These are phyloP conservation scores for Phytophthora quininea DNA, from an alignment of 352 stramenopile genomes.

Conservation along the genomic window DNA sequence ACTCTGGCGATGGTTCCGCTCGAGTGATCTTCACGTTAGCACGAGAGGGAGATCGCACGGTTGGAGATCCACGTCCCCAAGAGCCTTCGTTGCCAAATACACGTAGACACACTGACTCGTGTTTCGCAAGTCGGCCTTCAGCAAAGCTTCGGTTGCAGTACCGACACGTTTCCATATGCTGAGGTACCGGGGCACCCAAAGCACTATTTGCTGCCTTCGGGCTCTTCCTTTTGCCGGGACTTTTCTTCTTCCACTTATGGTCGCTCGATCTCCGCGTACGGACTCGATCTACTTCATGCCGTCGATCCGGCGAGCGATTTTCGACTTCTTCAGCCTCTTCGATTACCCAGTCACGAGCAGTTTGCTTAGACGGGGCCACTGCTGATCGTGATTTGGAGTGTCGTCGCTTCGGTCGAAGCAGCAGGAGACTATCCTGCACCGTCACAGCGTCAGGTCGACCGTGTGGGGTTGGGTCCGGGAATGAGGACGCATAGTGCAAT, in stretches of 20 bases:
- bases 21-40: slow-evolving; percentile 13
- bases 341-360: background rate
- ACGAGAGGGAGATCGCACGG: slow-evolving; percentile 9
- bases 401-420: slow-evolving; percentile 40
- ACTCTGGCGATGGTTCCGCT: slow-evolving; percentile 19
- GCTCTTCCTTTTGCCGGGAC: slow-evolving; percentile 16
- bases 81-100: slow-evolving; percentile 80
- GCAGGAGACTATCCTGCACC: slow-evolving; percentile 51
- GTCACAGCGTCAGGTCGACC: slow-evolving; percentile 32
- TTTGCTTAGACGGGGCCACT: background rate
- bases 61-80: slow-evolving; percentile 64
- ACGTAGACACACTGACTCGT: slow-evolving; percentile 79
- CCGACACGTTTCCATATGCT: slow-evolving; percentile 69
- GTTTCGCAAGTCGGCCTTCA: slow-evolving; percentile 78
- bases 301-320: slow-evolving; percentile 11
- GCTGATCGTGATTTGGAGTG: background rate
- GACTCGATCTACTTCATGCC: slow-evolving; percentile 2
- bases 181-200: slow-evolving; percentile 6
- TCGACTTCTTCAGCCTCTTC: background rate
- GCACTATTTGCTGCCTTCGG: slow-evolving; percentile 15
- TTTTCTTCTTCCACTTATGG: slow-evolving; percentile 21
- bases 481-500: slow-evolving; percentile 78
- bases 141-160: slow-evolving; percentile 84
- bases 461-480: slow-evolving; percentile 52
- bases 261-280: slow-evolving; percentile 3